Conservation (phyloP, 306 rosid species). For the Lathyrus sativus region DNA sequence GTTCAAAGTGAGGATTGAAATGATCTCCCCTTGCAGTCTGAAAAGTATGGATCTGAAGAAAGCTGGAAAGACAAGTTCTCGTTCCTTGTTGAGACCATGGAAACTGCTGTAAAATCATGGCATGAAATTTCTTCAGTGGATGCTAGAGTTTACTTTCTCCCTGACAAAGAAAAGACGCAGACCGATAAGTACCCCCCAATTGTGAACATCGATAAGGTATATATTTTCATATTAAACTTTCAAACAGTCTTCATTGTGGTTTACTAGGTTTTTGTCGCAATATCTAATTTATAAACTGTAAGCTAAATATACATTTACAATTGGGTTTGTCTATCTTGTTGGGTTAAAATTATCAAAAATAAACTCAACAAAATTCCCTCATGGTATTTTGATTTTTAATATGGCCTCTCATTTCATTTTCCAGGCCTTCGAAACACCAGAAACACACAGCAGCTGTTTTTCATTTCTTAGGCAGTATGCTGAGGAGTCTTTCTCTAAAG, state of each 20-base stretch:
- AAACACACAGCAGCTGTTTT: constrained; percentile 75
- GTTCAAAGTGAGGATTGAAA: constrained; percentile 42
- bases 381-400: constrained; percentile 24
- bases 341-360: constrained; percentile 12
- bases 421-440: constrained; percentile 97
- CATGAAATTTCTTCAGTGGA: constrained; percentile 86
- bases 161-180: constrained; percentile 77
- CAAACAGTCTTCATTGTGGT: constrained; percentile 15
- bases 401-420: constrained; percentile 31
- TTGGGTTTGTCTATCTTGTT: constrained; percentile 31
- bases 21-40: constrained; percentile 65
- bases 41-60: constrained; percentile 76
- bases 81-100: constrained; percentile 93
- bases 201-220: constrained; percentile 95
- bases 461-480: constrained; percentile 94
- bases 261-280: constrained; percentile 10
- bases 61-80: constrained; percentile 66
- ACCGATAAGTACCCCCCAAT: constrained; percentile 83
- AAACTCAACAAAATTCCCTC: constrained; percentile 19
- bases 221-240: constrained; percentile 27
- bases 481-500: constrained; percentile 80
- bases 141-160: constrained; percentile 85
- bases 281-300: constrained; percentile 1
- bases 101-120: constrained; percentile 88
- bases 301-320: constrained; percentile 25